Evolutionary conservation across 2,329 filamentous ascomycete genomes (phyloP).

Genomic region (Lasiodiplodia sp.): DNA sequence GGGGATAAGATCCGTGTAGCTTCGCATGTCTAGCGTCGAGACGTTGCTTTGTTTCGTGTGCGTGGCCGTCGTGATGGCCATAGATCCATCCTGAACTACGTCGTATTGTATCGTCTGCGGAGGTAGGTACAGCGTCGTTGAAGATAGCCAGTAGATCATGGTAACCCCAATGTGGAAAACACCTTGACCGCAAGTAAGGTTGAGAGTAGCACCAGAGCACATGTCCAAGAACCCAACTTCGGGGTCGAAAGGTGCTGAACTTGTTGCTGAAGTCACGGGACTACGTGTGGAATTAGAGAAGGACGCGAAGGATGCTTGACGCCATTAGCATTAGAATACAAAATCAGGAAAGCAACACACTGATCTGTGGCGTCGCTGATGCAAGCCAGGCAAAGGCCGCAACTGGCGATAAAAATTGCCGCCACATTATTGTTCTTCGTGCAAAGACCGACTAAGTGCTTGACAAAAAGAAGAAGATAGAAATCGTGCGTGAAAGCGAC

Average conservation of each 20-base stretch:
- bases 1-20: background rate
- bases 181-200: background rate
- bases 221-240: background rate
- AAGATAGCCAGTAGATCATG: slow-evolving; percentile 12
- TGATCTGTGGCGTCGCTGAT: background rate
- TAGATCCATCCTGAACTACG: background rate
- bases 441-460: background rate
- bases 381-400: background rate
- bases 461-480: background rate
- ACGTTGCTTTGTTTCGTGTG: slow-evolving; percentile 3
- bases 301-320: background rate
- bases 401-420: background rate
- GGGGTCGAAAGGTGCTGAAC: background rate
- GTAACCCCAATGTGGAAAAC: background rate
- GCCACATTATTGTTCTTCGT: background rate
- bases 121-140: background rate
- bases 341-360: background rate
- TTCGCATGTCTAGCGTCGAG: background rate
- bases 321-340: background rate
- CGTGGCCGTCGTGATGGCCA: background rate
- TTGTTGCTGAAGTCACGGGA: background rate
- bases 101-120: slow-evolving; percentile 6
- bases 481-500: background rate
- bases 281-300: background rate
- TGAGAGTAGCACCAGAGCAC: background rate